Evolutionary conservation across 2,329 filamentous ascomycete genomes (phyloP).

Genomic region (Phoma herbarum): DNA sequence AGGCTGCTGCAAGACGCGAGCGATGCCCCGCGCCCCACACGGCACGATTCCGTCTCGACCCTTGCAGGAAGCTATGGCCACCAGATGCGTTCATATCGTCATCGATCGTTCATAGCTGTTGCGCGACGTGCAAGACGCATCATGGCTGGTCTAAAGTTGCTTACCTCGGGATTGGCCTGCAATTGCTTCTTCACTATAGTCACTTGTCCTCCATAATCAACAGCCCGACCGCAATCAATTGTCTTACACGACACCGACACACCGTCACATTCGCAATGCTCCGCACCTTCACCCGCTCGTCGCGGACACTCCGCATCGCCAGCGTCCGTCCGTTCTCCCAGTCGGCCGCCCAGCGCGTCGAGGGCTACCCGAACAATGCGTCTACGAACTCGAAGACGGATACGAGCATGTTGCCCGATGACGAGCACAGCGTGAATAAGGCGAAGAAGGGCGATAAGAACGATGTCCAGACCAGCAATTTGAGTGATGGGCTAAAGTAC

Average conservation of each 20-base stretch:
- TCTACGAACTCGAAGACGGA: slow-evolving; percentile 37
- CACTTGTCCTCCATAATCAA: neutral
- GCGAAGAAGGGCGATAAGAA: slow-evolving; percentile 45
- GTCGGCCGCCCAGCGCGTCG: slow-evolving; percentile 18
- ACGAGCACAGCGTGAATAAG: slow-evolving; percentile 30
- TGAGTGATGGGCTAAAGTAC: slow-evolving; percentile 46
- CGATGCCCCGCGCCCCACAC: slow-evolving; percentile 19
- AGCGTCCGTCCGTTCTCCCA: slow-evolving; percentile 29
- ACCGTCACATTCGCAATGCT: slow-evolving; percentile 19
- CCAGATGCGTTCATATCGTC: slow-evolving; percentile 24
- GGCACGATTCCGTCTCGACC: neutral
- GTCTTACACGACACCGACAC: too few species aligned
- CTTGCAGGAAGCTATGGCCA: slow-evolving; percentile 27
- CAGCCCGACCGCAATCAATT: neutral
- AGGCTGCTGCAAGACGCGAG: slow-evolving; percentile 1
- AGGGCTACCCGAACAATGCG: slow-evolving; percentile 28
- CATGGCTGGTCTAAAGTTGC: slow-evolving; percentile 20
- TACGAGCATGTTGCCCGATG: slow-evolving; percentile 36
- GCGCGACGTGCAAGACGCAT: slow-evolving; percentile 23
- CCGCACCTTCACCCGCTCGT: slow-evolving; percentile 22
- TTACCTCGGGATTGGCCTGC: slow-evolving; percentile 4
- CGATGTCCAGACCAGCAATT: slow-evolving; percentile 47
- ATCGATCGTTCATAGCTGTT: slow-evolving; percentile 34
- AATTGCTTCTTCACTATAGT: neutral
- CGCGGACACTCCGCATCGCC: slow-evolving; percentile 14